These are phyloP conservation scores for Panicum miliaceum DNA, from an alignment of 176 grass and related monocot genomes.

Conservation along the genomic window DNA sequence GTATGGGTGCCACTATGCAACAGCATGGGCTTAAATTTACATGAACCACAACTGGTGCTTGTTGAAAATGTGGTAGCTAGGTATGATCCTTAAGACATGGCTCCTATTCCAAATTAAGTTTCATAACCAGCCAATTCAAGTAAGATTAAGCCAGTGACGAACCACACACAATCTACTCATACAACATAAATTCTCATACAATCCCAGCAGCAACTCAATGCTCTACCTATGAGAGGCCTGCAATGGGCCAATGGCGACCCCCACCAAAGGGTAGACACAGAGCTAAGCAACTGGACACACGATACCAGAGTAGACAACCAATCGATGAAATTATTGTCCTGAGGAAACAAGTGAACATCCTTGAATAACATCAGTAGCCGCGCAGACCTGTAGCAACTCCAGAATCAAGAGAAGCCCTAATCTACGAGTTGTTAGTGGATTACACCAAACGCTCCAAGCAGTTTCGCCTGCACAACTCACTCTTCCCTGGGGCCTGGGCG, in stretches of 20 bases:
- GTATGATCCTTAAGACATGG: background rate
- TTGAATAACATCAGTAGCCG: background rate
- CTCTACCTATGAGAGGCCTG: no score
- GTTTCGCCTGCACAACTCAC: background rate
- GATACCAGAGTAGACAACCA: background rate
- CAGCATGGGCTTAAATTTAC: background rate
- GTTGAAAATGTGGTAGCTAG: background rate
- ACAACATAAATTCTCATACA: background rate
- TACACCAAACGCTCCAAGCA: constrained; percentile 30
- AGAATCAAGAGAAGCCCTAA: background rate
- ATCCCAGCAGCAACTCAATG: background rate
- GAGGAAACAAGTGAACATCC: background rate
- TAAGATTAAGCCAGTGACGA: background rate
- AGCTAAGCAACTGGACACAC: background rate
- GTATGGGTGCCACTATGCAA: background rate
- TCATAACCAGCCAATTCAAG: background rate
- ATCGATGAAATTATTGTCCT: background rate
- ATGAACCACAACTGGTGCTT: background rate
- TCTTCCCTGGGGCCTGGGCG: background rate
- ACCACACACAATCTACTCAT: background rate
- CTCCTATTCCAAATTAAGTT: background rate
- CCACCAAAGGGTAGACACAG: background rate
- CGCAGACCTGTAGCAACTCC: no score
- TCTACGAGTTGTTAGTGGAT: background rate
- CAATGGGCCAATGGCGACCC: background rate